Evolutionary conservation across 1,139 yeast species (phyloP), one percentile per base, ranked within the genome.

Genomic region (Waltiozyma sp.): DNA sequence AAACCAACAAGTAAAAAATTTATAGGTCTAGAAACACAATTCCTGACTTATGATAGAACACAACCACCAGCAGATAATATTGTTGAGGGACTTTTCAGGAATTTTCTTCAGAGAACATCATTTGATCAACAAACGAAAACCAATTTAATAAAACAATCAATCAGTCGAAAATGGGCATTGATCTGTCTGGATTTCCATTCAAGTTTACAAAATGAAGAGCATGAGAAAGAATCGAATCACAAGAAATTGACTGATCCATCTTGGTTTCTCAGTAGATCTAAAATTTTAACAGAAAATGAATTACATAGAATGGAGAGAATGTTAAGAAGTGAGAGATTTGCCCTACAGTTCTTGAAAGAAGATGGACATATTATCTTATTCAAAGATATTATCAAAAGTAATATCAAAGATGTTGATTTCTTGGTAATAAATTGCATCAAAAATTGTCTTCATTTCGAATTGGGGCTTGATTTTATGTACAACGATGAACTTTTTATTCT

Each of bases 391-490:
- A 23, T 21, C 23, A 4, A 49, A 3, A 41, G 43, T 16, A 46
- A 47, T 4, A 38, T 41, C 14, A 53, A 55, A 21, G 78, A 72
- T 38, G 65, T 72, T 33, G 82, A 77, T 51, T 65, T 64, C 39
- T 65, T 72, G 43, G 55, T 77, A 37, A 66, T 75, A 41, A 65
- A 69, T 41, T 77, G 83, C 50, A 63, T 74, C 41, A 73, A 72
- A 50, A 70, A 73, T 4, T 57, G 76, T 37, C 63, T 73, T 31
- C 73, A 73, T 47, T 56, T 66, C 14, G 56, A 62, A 19, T 64
- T 62, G 28, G 80, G 80, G 8, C 72, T 74, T 1, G 72, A 70
- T 43, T 63, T 68, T 41, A 66, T 75, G 23, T 8, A 21, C 13
- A 59, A 73, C 21, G 67, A 63, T 38, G 59, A 65, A 10, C 61